Base-by-base conservation (phyloP, 768 basidiomycete genomes). In the Mycena rebaudengoi region DNA sequence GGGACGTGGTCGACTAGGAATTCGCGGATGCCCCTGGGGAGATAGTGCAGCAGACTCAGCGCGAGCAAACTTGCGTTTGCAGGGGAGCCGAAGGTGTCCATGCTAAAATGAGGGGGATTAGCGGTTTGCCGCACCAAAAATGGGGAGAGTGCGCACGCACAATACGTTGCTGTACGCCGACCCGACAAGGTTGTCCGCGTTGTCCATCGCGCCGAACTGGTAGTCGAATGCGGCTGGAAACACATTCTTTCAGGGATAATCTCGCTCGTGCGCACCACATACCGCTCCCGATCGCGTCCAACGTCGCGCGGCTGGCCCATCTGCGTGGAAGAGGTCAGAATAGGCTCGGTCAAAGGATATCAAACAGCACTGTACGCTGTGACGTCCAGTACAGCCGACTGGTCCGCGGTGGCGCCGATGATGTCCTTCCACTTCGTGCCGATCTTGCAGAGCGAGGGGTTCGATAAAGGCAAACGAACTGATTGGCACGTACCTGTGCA, bases 221-320 rank as follows among this genome's bases (percentile, higher is more conserved):
- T 85, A 80, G 55, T 85, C 85, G 62, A 86, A 86, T 39, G 83
- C 84, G 51, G 81, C 85, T 82, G 32, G 21, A 14, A 39, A 61
- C 14, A 28, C 29, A 4, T 11, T 39, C 8, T 32, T 20, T 52
- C 7, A 33, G 14, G 3, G 18, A 46, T 2, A 16, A 37, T 12
- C 23, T 23, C 1, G 8, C 2, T 7, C 23, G 26, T 16, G 26
- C 16, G 52, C 30, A 37, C 13, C 7, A 45, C 14, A 8, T 71
- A 83, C 85, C 83, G 71, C 80, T 76, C 8, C 83, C 86, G 55
- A 86, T 82, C 14, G 83, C 80, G 72, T 86, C 86, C 54, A 86
- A 64, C 7, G 83, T 80, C 3, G 81, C 81, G 5, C 81, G 80
- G 26, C 83, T 81, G n/a, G 71, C 60, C 80, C 80, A 82, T 14